phyloP scores from a whole-genome alignment of 345 rosid genomes.

The Boechera divaricarpa region DNA sequence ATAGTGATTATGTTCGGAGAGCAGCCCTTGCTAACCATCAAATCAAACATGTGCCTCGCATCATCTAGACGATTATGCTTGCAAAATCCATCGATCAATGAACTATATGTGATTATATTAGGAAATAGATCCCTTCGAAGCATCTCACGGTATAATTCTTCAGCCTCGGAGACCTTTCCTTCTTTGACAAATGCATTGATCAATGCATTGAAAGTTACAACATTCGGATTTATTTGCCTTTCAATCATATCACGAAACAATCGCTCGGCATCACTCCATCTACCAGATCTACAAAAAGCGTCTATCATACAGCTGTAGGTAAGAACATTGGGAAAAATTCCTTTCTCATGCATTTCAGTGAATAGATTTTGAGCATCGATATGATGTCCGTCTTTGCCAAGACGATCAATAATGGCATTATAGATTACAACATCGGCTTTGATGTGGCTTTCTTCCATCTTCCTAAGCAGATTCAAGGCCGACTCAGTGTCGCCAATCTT shows the following conservation, averaged over 20 bases:
- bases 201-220: conserved; percentile 18
- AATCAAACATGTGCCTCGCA: neutral
- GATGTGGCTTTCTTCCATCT: conserved; percentile 1
- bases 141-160: conserved; percentile 2
- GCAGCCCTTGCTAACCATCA: neutral
- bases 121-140: neutral
- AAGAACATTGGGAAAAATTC: neutral
- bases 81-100: neutral
- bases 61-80: conserved; percentile 19
- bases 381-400: neutral
- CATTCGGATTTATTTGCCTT: neutral
- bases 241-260: neutral
- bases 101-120: neutral
- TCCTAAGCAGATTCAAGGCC: conserved; percentile 8
- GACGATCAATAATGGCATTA: neutral
- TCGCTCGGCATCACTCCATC: conserved; percentile 1
- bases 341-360: neutral
- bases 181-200: conserved; percentile 15
- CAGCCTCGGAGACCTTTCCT: neutral
- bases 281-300: neutral
- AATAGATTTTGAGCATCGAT: neutral
- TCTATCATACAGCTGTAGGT: neutral
- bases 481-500: conserved; percentile 6
- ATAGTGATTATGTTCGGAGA: neutral
- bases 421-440: neutral